Evolutionary conservation across 2,329 filamentous ascomycete genomes (phyloP), one percentile per base, ranked within the genome.

Genomic region (Venturia carpophila): DNA sequence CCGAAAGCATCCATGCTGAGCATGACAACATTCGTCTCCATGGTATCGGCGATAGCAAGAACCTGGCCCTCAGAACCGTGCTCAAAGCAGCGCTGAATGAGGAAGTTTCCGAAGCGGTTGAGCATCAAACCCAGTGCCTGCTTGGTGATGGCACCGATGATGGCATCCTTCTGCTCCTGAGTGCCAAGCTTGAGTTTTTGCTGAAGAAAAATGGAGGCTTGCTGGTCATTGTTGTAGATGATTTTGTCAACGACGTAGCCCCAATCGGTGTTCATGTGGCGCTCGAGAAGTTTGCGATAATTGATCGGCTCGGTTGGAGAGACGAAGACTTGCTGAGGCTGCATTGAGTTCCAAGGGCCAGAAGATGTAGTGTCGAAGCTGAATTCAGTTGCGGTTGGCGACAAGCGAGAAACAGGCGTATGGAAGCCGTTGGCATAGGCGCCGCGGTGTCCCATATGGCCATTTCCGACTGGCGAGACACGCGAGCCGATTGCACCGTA

Each of bases 171-270:
- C 75, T 97, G 94, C 72, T 97, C 92, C 0, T 88, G 83, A 4
- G 92, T 97, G 67, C 92, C 92, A 68, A 97, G 90, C 79, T 99
- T 99, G 70, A 99, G 89, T 80, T 99, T 99, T 79, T 99, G 94
- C 76, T 99, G 94, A 56, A 99, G 82, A 78, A 99, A 99, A 72
- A 99, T 97, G 1, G 94, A 99, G 11, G 95, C 94, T 77, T 99
- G 94, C 77, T 99, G 94, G 73, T 99, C 94, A 75, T 99, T 97
- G 79, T 92, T 97, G 84, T 91, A 95, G 69, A 99, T 92, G 74
- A 99, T 99, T 82, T 97, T 97, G 80, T 99, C 93, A 65, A 99
- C 94, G 71, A 99, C 97, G 75, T 96, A 97, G 79, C 94, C 96
- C 94, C 93, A 99, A 79, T 99, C 95, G 79, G 93, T 97, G 72